Base-by-base conservation (phyloP, 371 early-diverging fungal species). In the Circinella umbellata region DNA sequence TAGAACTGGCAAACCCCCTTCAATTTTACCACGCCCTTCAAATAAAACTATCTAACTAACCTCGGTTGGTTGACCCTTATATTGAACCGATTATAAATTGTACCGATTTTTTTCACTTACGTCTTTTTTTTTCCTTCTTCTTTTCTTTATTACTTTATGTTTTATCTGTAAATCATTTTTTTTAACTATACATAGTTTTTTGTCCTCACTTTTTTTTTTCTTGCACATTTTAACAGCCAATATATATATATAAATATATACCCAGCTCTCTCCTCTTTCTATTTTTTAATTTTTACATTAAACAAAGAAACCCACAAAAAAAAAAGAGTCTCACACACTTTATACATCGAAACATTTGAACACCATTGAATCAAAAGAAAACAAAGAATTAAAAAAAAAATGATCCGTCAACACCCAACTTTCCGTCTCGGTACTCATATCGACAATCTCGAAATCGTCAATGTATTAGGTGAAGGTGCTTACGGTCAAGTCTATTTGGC, bases 401-500 rank as follows among this genome's bases (percentile, higher is more conserved):
- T 72, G 68, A 47, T 68, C 47, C 64, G 51, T 49, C 64, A 68
- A n/a, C 64, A 60, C 51, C 64, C 68, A 6, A 72, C 67, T 8
- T 66, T 75, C 15, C 75, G 65, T 46, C 53, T 72, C 53, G 75
- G 75, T 46, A 71, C 74, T n/a, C 63, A 59, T 39, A 79, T 81
- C 62, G 73, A 75, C 61, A 70, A 76, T 48, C 67, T 77, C 61
- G 76, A 77, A 61, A 71, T 84, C 38, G 68, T 76, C 37, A 80
- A 81, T 14, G 78, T 88, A 20, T 79, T 93, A 38, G 93, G 93
- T 47, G 77, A 83, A 53, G 93, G 93, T 6, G 90, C 90, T 1
- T 93, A 91, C 63, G 91, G 89, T 20, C 86, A 90, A 60, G 92
- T 93, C 46, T 91, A 89, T 70, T 76, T 80, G 59, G 83, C 74